A percentile compares a stretch with the other conserved stretches of the same genome.
phyloP scores from a whole-genome alignment of 73 alveolate genomes.

The Durusdinium trenchii region DNA sequence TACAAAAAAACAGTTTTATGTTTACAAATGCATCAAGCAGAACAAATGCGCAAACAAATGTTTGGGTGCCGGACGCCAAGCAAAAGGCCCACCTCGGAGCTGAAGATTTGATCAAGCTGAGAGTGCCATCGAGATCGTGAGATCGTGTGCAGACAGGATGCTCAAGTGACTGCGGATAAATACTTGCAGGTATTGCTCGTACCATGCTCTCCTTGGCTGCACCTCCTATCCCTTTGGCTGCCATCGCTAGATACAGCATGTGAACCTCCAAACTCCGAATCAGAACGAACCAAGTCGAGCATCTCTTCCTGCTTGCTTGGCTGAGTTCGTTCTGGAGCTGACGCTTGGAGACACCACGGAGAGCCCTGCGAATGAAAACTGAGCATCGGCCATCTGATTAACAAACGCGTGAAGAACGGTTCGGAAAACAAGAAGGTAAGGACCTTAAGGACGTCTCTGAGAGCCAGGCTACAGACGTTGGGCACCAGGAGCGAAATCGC shows the following conservation, averaged over 20 bases:
- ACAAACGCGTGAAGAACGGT: neutral
- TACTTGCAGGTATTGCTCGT: slow-evolving; percentile 59
- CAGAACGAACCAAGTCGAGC: neutral
- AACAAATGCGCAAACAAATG: neutral
- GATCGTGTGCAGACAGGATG: neutral
- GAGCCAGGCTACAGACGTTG: slow-evolving; percentile 20
- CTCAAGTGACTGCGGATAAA: slow-evolving; percentile 89
- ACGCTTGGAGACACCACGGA: slow-evolving; percentile 72
- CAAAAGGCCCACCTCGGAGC: slow-evolving; percentile 57
- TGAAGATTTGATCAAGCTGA: neutral
- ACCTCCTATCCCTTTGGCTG: neutral
- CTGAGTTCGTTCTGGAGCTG: neutral
- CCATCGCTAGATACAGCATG: neutral
- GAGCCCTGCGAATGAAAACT: neutral
- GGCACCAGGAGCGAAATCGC: slow-evolving; percentile 94
- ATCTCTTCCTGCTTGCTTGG: slow-evolving; percentile 22
- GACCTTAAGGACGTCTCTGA: neutral
- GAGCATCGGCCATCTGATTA: neutral
- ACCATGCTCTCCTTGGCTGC: slow-evolving; percentile 70
- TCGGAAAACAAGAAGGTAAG: neutral
- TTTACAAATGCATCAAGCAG: neutral
- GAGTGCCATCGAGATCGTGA: neutral
- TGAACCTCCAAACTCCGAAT: neutral
- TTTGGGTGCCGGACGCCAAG: slow-evolving; percentile 57
- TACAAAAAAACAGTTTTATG: too few species aligned